phyloP scores from a whole-genome alignment of 163 green algal genomes.

The Scenedesmus sp. region DNA sequence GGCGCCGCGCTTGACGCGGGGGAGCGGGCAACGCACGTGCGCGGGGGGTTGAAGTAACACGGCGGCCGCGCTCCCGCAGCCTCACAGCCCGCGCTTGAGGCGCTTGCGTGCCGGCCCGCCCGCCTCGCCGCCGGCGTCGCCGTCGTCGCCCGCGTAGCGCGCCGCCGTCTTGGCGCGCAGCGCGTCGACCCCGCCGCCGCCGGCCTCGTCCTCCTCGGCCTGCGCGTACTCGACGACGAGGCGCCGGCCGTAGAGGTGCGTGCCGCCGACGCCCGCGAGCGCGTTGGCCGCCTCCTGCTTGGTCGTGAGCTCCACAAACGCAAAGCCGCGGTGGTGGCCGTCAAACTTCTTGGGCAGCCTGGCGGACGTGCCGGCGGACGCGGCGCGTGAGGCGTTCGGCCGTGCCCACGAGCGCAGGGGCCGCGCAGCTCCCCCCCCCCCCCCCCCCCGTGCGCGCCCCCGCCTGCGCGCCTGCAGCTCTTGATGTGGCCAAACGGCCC shows the following conservation, averaged over 20 bases:
- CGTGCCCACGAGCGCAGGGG: too few species aligned
- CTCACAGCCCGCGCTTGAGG: slow-evolving; percentile 37
- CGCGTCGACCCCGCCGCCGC: slow-evolving; percentile 78
- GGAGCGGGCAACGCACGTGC: too few species aligned
- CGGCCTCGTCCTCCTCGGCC: slow-evolving; percentile 35
- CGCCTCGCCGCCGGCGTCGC: slow-evolving; percentile 34
- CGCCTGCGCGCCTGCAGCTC: slow-evolving; percentile 60
- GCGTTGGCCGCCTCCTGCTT: slow-evolving; percentile 84
- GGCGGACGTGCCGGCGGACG: too few species aligned
- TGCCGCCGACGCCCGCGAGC: slow-evolving; percentile 70
- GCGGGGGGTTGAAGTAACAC: too few species aligned
- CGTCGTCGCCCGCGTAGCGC: slow-evolving; percentile 53
- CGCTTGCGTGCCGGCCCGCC: slow-evolving; percentile 53
- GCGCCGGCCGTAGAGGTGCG: slow-evolving; percentile 94
- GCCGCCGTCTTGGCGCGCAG: slow-evolving; percentile 80
- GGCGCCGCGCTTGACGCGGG: too few species aligned
- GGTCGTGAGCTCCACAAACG: slow-evolving; percentile 97
- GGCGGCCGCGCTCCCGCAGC: too few species aligned
- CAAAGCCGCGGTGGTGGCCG: slow-evolving; percentile 95
- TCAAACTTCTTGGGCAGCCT: slow-evolving; percentile 98
- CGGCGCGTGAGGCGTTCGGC: too few species aligned
- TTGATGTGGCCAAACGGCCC: slow-evolving; percentile 95
- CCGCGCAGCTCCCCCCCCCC: too few species aligned
- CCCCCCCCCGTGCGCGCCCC: too few species aligned
- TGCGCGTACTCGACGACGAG: slow-evolving; percentile 87